A percentile compares a stretch with the other conserved stretches of the same genome.
Evolutionary conservation across 768 basidiomycete genomes (phyloP).

Genomic region (Lyophyllum semitale): DNA sequence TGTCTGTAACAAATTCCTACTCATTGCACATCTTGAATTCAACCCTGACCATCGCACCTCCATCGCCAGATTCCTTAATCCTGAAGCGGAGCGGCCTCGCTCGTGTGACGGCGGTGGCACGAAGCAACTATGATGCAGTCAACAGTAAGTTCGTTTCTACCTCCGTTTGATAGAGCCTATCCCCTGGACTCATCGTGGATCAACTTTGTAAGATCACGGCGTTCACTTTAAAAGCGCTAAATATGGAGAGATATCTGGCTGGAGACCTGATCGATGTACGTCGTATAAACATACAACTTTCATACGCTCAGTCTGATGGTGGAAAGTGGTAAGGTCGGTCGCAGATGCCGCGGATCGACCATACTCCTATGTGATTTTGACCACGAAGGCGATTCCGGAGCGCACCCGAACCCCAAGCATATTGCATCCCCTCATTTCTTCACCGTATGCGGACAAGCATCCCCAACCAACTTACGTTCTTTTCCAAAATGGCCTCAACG

Average conservation of each 20-base stretch:
- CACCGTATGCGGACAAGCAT: constrained; percentile 44
- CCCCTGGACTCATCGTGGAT: no score
- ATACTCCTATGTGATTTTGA: constrained; percentile 67
- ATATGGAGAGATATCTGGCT: constrained; percentile 57
- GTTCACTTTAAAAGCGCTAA: constrained; percentile 58
- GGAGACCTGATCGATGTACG: constrained; percentile 68
- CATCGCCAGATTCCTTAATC: constrained; percentile 50
- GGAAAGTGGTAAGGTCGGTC: constrained; percentile 58
- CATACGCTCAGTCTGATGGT: constrained; percentile 1
- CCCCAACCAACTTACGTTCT: constrained; percentile 62
- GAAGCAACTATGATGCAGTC: constrained; percentile 65
- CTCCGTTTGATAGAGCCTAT: no score
- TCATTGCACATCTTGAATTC: neutral
- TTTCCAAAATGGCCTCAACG: constrained; percentile 72
- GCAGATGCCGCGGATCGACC: constrained; percentile 57
- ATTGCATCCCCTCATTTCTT: constrained; percentile 54
- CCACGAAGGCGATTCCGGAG: constrained; percentile 76
- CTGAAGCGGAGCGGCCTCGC: constrained; percentile 58
- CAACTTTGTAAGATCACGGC: constrained; percentile 44
- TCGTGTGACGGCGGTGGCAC: constrained; percentile 70
- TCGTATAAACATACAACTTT: constrained; percentile 1
- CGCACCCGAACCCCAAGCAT: constrained; percentile 55
- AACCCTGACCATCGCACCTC: neutral
- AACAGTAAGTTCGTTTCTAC: constrained; percentile 34
- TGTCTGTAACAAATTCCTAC: constrained; percentile 41